These are phyloP conservation scores for Neurospora sublineolata DNA, from an alignment of 495 filamentous ascomycete species.

Conservation along the genomic window DNA sequence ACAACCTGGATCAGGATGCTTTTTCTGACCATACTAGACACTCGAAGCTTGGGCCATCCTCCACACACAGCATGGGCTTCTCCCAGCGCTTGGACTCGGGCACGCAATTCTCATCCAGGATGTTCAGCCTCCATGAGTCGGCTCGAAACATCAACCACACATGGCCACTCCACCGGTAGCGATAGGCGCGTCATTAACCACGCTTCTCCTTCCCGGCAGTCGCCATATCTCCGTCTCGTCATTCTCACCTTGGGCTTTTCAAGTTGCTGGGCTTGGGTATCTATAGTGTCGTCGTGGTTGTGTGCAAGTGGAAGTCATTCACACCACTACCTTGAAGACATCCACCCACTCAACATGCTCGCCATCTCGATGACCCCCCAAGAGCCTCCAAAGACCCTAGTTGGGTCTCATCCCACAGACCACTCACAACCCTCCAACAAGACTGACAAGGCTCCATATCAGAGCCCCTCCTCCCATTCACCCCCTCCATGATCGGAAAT, in stretches of 20 bases:
- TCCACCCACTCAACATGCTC: neutral
- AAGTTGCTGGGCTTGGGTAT: neutral
- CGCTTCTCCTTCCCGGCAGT: neutral
- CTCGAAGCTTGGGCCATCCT: neutral
- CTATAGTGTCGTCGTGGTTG: neutral
- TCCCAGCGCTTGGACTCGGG: neutral
- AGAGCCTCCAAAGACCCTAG: neutral
- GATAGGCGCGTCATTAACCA: neutral
- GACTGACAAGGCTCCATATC: neutral
- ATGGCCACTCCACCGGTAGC: neutral
- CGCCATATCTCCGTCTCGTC: neutral
- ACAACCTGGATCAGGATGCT: neutral
- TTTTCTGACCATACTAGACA: neutral
- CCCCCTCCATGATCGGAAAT: neutral
- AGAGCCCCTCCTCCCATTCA: neutral
- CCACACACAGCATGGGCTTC: neutral
- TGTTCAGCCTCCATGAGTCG: neutral
- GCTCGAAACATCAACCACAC: neutral
- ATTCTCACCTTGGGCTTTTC: neutral
- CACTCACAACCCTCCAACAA: neutral
- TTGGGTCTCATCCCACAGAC: neutral
- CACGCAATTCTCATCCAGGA: neutral
- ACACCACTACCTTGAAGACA: neutral
- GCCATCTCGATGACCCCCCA: neutral
- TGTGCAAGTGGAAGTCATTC: neutral